Base-by-base conservation (phyloP, 345 rosid species). In the Mallotus nudiflorus region DNA sequence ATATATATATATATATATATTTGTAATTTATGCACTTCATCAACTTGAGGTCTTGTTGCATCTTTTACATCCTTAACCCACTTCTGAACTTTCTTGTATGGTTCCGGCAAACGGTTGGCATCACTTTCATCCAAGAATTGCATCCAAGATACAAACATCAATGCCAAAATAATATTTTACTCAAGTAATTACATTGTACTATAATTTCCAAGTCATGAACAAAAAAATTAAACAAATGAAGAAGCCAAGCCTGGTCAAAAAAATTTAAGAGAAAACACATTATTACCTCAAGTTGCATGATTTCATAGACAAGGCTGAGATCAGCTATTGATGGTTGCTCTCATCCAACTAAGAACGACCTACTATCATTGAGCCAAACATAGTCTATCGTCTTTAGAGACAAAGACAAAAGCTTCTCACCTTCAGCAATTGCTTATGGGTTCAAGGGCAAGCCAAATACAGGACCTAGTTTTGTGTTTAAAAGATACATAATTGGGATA, bases 251-350 rank as follows among this genome's bases (percentile, higher is more conserved):
- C 12, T 22, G 20, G 6, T 39, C 14, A 53, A 12, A 3, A 42
- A 0, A 42, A 22, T 33, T n/a, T n/a, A 13, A 31, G 16, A 16
- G 22, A 27, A 16, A 16, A 14, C 2, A 46, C 45, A 29, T 58
- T 59, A 61, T 53, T 74, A 87, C 96, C 87, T 89, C 88, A 54
- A 89, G 86, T 72, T 88, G 96, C 90, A 79, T 87, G 71, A 89
- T 73, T 73, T 91, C 96, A 73, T 96, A 93, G 13, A 84, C 88
- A 14, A 93, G 90, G 86, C 90, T 88, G 54, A 91, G 86, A 81
- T 89, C 98, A 51, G 96, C 98, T 66, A 93, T 82, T 24, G 96
- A 85, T 44, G 94, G 94, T 70, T 88, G 90, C 75, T 85, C 84
- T 70, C 86, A 78, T 56, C 93, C 92, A 9, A 87, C 70, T 84